Evolutionary conservation across 305 asterid species (phyloP).

Genomic region (Plantago lanceolata): DNA sequence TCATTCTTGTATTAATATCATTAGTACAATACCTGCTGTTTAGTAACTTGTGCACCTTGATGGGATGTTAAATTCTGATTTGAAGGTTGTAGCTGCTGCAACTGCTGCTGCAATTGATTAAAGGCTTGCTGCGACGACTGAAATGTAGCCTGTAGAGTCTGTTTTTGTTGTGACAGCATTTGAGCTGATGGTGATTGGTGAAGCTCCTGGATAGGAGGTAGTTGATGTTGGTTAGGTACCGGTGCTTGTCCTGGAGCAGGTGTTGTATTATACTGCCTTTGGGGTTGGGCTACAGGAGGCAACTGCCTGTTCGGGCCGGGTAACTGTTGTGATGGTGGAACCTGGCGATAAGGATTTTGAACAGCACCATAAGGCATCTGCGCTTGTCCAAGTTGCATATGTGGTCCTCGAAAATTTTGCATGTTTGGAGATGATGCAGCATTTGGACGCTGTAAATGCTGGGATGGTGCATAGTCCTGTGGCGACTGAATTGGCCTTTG

Average conservation of each 20-base stretch:
- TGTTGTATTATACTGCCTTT: conserved; percentile 45
- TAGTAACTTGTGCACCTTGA: conserved; percentile 50
- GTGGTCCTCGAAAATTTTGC: conserved; percentile 49
- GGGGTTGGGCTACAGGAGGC: conserved; percentile 51
- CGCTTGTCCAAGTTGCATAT: conserved; percentile 47
- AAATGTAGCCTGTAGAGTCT: conserved; percentile 82
- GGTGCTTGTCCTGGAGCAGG: conserved; percentile 47
- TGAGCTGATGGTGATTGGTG: conserved; percentile 85
- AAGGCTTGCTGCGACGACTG: conserved; percentile 85
- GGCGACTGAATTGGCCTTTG: conserved; percentile 65
- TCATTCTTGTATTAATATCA: not conserved
- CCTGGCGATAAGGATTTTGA: conserved; percentile 50
- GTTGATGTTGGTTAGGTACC: conserved; percentile 48
- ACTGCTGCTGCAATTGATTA: conserved; percentile 88
- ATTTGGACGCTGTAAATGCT: conserved; percentile 43
- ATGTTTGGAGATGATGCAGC: conserved; percentile 39
- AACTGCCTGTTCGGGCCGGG: conserved; percentile 45
- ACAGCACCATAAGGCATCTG: conserved; percentile 40
- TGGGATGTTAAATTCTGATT: conserved; percentile 47
- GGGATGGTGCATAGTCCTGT: conserved; percentile 41
- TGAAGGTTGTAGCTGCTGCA: conserved; percentile 78
- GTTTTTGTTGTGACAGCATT: conserved; percentile 92
- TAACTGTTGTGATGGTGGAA: conserved; percentile 44
- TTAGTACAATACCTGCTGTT: conserved; percentile 50
- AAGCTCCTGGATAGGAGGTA: conserved; percentile 36